Evolutionary conservation across 2,329 filamentous ascomycete genomes (phyloP), one percentile per base, ranked within the genome.

Genomic region (Biscogniauxia mediterranea): DNA sequence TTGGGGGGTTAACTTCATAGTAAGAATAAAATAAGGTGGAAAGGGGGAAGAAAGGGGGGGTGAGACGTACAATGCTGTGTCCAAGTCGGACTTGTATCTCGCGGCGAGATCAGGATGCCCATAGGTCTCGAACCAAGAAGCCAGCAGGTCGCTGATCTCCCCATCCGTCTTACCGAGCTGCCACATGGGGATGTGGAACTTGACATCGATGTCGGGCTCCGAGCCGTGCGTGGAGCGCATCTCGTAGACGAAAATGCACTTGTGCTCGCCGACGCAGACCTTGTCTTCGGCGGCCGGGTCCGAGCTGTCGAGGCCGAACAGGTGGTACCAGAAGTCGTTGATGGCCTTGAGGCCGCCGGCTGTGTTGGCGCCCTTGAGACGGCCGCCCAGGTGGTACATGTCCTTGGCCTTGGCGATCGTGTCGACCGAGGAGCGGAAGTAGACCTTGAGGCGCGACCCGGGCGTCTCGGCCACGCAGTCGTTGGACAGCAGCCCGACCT

Each of bases 151-250:
- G 28, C 56, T n/a, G 53, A 61, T 46, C 21, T 56, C 3, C 2
- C 20, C 19, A 20, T 63, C 61, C 17, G 56, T 63, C 7, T 57
- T 52, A 3, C 56, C 61, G 26, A 63, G 56, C 28, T 42, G n/a
- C 21, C 19, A 19, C 9, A 9, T 38, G 8, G 58, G 61, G 15
- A 63, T 56, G 17, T 63, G 56, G 15, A 63, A 19, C 46, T 63
- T 63, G 15, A 59, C 58, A 21, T 63, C 61, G 2, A 63, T 63
- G n/a, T 63, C 46, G n/a, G 32, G 21, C 0, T 23, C 46, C 15
- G 13, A 19, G 15, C 56, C 51, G 17, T 53, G 20, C 38, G 23
- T 25, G 1, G 59, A 46, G 19, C 46, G 28, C 59, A 61, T 56
- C 49, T 61, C 59, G 38, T 19, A 58, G 3, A 54, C 56, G 28